Percentiles rank a stretch among this genome's conserved stretches.
Conservation (phyloP, 805 yeast genomes). For the Henningerozyma blattae region DNA sequence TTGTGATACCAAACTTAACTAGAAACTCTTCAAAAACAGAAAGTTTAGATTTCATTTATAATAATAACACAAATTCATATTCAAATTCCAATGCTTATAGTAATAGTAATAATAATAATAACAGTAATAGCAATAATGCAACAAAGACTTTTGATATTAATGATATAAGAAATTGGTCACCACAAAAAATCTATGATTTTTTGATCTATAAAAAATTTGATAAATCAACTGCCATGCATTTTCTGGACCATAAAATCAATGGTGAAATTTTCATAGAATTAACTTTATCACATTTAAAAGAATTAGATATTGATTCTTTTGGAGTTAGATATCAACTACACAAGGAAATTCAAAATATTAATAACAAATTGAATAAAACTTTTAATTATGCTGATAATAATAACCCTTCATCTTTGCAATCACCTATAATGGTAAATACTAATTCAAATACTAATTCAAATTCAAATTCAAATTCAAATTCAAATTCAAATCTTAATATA, state of each 20-base stretch:
- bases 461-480: background rate
- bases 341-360: conserved; percentile 70
- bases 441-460: background rate
- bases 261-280: conserved; percentile 78
- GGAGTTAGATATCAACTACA: conserved; percentile 89
- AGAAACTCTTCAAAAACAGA: conserved; percentile 1
- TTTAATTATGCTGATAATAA: too few species aligned
- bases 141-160: too few species aligned
- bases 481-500: background rate
- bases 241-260: conserved; percentile 75
- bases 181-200: conserved; percentile 71
- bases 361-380: conserved; percentile 11
- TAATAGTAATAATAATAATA: too few species aligned
- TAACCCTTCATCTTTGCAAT: too few species aligned
- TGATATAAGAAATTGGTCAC: conserved; percentile 83
- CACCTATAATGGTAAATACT: background rate
- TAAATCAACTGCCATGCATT: conserved; percentile 53
- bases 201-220: conserved; percentile 67
- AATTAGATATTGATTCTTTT: conserved; percentile 80
- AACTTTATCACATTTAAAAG: conserved; percentile 77
- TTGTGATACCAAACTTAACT: background rate
- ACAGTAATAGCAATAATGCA: too few species aligned
- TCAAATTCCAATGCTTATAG: background rate
- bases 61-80: background rate
- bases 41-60: background rate